Evolutionary conservation across 805 yeast genomes (phyloP), one percentile per base, ranked within the genome.

Genomic region (Komagataella pseudopastoris): DNA sequence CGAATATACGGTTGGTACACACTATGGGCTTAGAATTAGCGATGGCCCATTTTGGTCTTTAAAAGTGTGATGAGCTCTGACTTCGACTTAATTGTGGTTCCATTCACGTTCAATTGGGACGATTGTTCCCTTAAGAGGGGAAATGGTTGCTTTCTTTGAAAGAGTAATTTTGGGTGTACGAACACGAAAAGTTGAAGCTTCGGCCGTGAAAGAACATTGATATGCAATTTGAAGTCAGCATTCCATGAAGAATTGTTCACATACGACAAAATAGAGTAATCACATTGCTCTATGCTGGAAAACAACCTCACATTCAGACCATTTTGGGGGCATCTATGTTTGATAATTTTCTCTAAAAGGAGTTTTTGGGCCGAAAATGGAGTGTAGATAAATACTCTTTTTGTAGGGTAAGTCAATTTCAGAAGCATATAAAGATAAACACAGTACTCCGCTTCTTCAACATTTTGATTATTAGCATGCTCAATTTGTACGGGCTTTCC

Each of bases 361-460:
- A 60, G 58, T 51, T 59, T 63, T 57, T 78, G 83, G 6, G 69
- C 65, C 18, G 62, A 61, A 39, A 66, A 69, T 4, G 67, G 60
- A 1, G 78, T 69, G 23, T 72, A 55, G 7, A 82, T 69, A 17
- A 68, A 63, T 17, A 81, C 68, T 18, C 58, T 58, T 0, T 59
- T 54, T 1, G 57, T 45, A 0, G 75, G 67, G 53, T 76, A 77
- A 0, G 77, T 78, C 18, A 69, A 53, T 4, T 74, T 56, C 71
- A 80, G 62, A 52, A 75, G 77, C 60, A 69, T 71, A 56, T 64
- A 77, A 6, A 77, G 53, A 0, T 65, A 61, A 14, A 75, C 75
- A 16, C 72, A 65, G 52, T 63, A 72, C 54, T 75, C 77, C 0
- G 81, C 82, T 55, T 78, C 78, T 7, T 63, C 67, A n/a, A 70